Evolutionary conservation across 345 rosid species (phyloP).

Genomic region (Melastoma malabathricum): DNA sequence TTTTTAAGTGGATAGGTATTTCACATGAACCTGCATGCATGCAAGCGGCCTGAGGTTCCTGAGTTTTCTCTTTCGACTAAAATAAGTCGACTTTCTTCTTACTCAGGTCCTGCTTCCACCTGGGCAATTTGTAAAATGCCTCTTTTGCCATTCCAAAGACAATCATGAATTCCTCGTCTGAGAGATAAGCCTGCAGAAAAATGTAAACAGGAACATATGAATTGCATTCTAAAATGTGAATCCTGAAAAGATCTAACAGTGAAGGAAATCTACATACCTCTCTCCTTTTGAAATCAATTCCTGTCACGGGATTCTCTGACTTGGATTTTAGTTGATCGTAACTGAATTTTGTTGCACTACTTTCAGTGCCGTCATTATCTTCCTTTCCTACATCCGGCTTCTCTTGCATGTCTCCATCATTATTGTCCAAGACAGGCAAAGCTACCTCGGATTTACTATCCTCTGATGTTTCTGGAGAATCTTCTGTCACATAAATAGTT

Average conservation of each 20-base stretch:
- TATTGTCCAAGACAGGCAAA: constrained; percentile 24
- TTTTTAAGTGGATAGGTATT: not conserved
- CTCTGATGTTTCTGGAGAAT: constrained; percentile 24
- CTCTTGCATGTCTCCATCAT: constrained; percentile 7
- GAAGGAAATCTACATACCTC: constrained; percentile 48
- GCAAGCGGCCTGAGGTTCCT: not conserved
- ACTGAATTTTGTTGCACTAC: constrained; percentile 35
- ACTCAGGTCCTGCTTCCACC: constrained; percentile 93
- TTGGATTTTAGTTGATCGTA: constrained; percentile 75
- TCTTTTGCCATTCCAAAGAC: constrained; percentile 67
- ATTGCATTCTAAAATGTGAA: not conserved
- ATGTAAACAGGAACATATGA: not conserved
- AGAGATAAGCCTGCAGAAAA: constrained; percentile 54
- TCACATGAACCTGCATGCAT: not conserved
- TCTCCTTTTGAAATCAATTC: constrained; percentile 82
- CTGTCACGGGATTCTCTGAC: constrained; percentile 72
- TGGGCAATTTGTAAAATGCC: constrained; percentile 71
- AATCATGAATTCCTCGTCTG: constrained; percentile 64
- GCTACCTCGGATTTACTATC: constrained; percentile 38
- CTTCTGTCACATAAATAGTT: constrained; percentile 1
- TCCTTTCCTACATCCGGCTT: constrained; percentile 30
- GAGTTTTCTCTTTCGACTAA: constrained; percentile 13
- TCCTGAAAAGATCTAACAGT: constrained; percentile 1
- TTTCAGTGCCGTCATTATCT: constrained; percentile 18
- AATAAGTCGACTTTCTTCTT: constrained; percentile 79